Percentiles rank a stretch among this genome's conserved stretches.
phyloP scores from a whole-genome alignment of 164 flowering plant genomes.

The Warburgia ugandensis region DNA sequence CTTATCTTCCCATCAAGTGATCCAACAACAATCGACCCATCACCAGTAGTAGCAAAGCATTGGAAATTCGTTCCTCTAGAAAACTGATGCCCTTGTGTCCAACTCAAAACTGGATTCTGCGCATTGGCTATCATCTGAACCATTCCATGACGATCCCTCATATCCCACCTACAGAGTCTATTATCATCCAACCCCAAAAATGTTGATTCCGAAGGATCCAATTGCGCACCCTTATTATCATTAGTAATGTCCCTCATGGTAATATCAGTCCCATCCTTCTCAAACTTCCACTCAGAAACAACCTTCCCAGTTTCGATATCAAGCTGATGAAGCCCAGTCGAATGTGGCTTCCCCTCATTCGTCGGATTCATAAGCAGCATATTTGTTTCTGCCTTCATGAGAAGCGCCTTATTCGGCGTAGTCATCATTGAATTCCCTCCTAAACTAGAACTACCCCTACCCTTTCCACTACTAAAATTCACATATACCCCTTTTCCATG shows the following conservation, averaged over 20 bases:
- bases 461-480: slow-evolving; percentile 33
- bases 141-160: slow-evolving; percentile 84
- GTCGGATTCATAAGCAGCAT: slow-evolving; percentile 85
- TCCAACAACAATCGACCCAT: slow-evolving; percentile 95
- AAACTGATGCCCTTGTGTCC: slow-evolving; percentile 96
- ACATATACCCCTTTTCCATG: slow-evolving; percentile 90
- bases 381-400: slow-evolving; percentile 88
- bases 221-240: slow-evolving; percentile 75
- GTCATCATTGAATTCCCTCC: too few relatives aligned
- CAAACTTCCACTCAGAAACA: slow-evolving; percentile 81
- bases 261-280: slow-evolving; percentile 77
- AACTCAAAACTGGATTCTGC: slow-evolving; percentile 65
- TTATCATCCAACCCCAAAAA: slow-evolving; percentile 93
- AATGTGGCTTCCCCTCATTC: slow-evolving; percentile 49
- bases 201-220: slow-evolving; percentile 91
- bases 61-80: slow-evolving; percentile 83
- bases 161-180: slow-evolving; percentile 92
- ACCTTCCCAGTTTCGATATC: slow-evolving; percentile 92
- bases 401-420: slow-evolving; percentile 69
- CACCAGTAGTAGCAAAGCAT: slow-evolving; percentile 94
- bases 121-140: slow-evolving; percentile 62
- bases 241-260: slow-evolving; percentile 81
- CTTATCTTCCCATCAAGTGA: slow-evolving; percentile 96
- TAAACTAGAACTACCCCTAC: too few relatives aligned
- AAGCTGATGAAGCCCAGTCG: slow-evolving; percentile 68